phyloP scores from a whole-genome alignment of 1,284 basidiomycete genomes.

The Hypsizygus ulmarius region DNA sequence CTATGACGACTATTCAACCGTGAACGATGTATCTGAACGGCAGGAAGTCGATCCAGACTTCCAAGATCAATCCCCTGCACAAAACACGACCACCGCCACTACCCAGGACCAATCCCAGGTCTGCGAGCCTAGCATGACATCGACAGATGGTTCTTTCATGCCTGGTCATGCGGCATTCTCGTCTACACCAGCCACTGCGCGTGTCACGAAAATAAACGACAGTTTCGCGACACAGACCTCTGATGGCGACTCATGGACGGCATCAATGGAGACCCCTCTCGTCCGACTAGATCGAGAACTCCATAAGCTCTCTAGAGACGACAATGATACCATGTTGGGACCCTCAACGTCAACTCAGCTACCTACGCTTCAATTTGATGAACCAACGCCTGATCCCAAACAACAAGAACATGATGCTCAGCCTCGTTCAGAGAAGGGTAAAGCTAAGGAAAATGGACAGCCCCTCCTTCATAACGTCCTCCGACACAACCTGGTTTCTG shows the following conservation, averaged over 20 bases:
- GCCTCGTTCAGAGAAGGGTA: slow-evolving; percentile 40
- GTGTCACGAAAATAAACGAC: slow-evolving; percentile 37
- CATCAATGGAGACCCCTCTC: slow-evolving; percentile 74
- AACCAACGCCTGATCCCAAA: slow-evolving; percentile 28
- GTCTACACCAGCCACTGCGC: slow-evolving; percentile 66
- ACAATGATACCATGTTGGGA: slow-evolving; percentile 22
- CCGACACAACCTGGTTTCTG: slow-evolving; percentile 43
- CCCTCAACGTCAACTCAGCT: slow-evolving; percentile 23
- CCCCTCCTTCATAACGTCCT: slow-evolving; percentile 49
- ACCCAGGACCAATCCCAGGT: slow-evolving; percentile 17
- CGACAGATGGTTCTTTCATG: slow-evolving; percentile 66
- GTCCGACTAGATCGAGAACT: slow-evolving; percentile 70
- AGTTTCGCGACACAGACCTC: slow-evolving; percentile 38
- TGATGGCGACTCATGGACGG: slow-evolving; percentile 61
- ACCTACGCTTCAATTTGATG: slow-evolving; percentile 29
- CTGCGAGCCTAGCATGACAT: slow-evolving; percentile 43
- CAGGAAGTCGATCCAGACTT: slow-evolving; percentile 28
- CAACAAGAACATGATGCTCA: slow-evolving; percentile 23
- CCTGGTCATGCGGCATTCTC: slow-evolving; percentile 66
- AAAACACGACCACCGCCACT: slow-evolving; percentile 8
- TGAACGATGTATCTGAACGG: slow-evolving; percentile 46
- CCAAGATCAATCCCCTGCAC: slow-evolving; percentile 19
- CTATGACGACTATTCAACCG: slow-evolving; percentile 59
- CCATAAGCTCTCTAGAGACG: slow-evolving; percentile 50
- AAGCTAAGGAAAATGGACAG: slow-evolving; percentile 38